Evolutionary conservation across 2,329 filamentous ascomycete species (phyloP).

Genomic region (Stachybotrys echinatus): DNA sequence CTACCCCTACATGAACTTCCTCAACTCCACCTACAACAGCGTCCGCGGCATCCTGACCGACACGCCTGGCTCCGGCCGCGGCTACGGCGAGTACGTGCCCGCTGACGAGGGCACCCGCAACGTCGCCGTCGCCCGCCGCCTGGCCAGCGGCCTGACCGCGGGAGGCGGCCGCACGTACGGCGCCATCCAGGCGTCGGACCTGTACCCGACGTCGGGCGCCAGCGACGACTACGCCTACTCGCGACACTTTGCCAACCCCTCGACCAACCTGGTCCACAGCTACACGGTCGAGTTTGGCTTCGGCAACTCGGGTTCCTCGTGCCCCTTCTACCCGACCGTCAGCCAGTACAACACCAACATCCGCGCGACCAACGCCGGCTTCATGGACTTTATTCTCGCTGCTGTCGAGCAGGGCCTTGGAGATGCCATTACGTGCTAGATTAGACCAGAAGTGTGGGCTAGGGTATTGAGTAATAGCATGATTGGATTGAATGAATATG

Average conservation of each 20-base stretch:
- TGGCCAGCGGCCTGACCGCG: conserved; percentile 20
- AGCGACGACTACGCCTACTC: conserved; percentile 34
- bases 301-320: conserved; percentile 9
- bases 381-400: conserved; percentile 35
- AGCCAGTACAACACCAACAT: conserved; percentile 33
- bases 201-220: conserved; percentile 37
- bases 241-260: conserved; percentile 7
- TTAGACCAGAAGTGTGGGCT: too few species aligned
- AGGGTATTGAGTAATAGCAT: too few species aligned
- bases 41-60: conserved; percentile 38
- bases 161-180: conserved; percentile 25
- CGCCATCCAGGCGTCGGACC: conserved; percentile 28
- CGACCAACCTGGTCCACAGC: conserved; percentile 6
- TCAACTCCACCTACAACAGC: conserved; percentile 42
- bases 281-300: conserved; percentile 38
- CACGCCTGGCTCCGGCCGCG: conserved; percentile 14
- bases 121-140: conserved; percentile 22
- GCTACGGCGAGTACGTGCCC: conserved; percentile 36
- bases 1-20: conserved; percentile 39
- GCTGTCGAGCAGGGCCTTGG: conserved; percentile 11
- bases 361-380: conserved; percentile 28
- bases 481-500: too few species aligned
- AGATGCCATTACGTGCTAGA: background rate
- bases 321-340: conserved; percentile 35
- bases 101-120: conserved; percentile 22